Conservation (phyloP, 345 rosid genomes). For the Pelargonium nanum region DNA sequence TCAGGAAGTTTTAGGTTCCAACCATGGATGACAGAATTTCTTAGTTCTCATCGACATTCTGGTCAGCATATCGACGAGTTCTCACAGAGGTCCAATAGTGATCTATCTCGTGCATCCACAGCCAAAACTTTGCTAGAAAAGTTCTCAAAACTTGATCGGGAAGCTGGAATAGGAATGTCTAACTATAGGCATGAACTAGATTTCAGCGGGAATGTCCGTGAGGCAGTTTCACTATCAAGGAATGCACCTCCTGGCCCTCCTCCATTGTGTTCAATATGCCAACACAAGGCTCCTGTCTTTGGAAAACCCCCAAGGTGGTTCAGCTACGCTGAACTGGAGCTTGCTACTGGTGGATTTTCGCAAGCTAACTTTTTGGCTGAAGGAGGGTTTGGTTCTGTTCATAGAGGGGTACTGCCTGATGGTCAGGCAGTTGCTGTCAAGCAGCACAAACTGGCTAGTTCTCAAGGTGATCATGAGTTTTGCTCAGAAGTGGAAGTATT, state of each 20-base stretch:
- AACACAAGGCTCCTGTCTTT: slow-evolving; percentile 90
- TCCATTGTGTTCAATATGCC: slow-evolving; percentile 96
- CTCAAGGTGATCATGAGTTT: slow-evolving; percentile 97
- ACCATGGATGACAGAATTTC: slow-evolving; percentile 72
- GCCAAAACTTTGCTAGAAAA: slow-evolving; percentile 16
- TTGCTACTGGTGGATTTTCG: slow-evolving; percentile 97
- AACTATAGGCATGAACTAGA: slow-evolving; percentile 43
- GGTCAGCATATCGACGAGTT: slow-evolving; percentile 38
- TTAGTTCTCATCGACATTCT: slow-evolving; percentile 36
- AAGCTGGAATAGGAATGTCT: slow-evolving; percentile 42
- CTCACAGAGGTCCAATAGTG: slow-evolving; percentile 21
- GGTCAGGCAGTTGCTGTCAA: slow-evolving; percentile 99
- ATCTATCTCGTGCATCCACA: slow-evolving; percentile 15
- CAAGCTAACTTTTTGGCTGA: slow-evolving; percentile 96
- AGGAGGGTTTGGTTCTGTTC: slow-evolving; percentile 98
- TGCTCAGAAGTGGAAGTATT: slow-evolving; percentile 99
- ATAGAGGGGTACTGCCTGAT: slow-evolving; percentile 89
- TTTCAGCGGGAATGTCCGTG: slow-evolving; percentile 71
- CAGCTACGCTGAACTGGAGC: slow-evolving; percentile 85
- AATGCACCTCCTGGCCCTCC: slow-evolving; percentile 83
- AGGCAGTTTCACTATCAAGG: slow-evolving; percentile 72
- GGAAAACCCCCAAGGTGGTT: slow-evolving; percentile 98
- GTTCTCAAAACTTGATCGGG: slow-evolving; percentile 28
- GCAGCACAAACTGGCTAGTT: slow-evolving; percentile 96
- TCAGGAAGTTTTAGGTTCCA: slow-evolving; percentile 79